Evolutionary conservation across 106 monocot genomes (phyloP).

Genomic region (Platanthera zijinensis): DNA sequence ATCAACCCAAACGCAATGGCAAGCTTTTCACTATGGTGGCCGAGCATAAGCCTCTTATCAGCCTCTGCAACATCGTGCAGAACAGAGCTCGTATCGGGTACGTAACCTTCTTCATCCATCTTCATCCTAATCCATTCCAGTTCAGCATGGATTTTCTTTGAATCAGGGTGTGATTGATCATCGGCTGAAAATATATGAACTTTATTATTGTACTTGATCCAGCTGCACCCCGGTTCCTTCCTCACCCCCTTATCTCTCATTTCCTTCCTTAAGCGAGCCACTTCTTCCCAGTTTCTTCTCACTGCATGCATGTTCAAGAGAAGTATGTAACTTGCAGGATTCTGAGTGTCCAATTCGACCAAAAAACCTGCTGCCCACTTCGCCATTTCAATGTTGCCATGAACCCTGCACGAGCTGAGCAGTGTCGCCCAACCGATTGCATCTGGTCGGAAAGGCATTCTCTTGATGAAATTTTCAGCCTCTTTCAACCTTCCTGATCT

Average conservation of each 20-base stretch:
- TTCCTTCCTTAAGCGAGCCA: slow-evolving; percentile 39
- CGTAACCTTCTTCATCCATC: slow-evolving; percentile 52
- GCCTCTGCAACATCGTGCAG: slow-evolving; percentile 53
- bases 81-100: slow-evolving; percentile 42
- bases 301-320: slow-evolving; percentile 61
- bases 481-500: slow-evolving; percentile 58
- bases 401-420: slow-evolving; percentile 67
- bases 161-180: slow-evolving; percentile 48
- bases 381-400: slow-evolving; percentile 60
- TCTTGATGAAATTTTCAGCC: slow-evolving; percentile 57
- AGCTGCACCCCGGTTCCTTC: slow-evolving; percentile 81
- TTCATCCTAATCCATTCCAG: slow-evolving; percentile 31
- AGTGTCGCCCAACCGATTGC: slow-evolving; percentile 73
- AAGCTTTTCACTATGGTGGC: slow-evolving; percentile 77
- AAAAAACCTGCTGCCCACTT: slow-evolving; percentile 77
- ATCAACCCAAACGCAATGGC: slow-evolving; percentile 78
- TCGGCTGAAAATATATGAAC: slow-evolving; percentile 71
- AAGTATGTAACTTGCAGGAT: slow-evolving; percentile 70
- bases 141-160: slow-evolving; percentile 53
- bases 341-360: slow-evolving; percentile 49
- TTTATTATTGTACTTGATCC: slow-evolving; percentile 75
- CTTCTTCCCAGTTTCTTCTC: slow-evolving; percentile 52
- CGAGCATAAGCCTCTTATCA: slow-evolving; percentile 60
- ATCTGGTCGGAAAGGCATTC: slow-evolving; percentile 59
- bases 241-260: slow-evolving; percentile 62